Percentiles rank a stretch among this genome's conserved stretches.
Evolutionary conservation across 2,329 filamentous ascomycete genomes (phyloP).

Genomic region (Alternaria rosae): DNA sequence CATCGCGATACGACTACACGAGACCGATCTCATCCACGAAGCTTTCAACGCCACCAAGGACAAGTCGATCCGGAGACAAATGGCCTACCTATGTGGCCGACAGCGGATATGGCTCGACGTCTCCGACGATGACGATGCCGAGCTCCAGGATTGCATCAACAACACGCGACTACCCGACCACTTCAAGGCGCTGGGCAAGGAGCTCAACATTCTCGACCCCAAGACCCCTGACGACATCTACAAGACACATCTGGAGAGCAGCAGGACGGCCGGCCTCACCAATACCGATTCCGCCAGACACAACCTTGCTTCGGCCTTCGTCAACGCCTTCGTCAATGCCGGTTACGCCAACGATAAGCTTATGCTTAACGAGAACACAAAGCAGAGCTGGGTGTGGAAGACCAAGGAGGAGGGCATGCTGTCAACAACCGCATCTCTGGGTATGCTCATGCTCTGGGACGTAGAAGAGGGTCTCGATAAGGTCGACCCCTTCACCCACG

Average conservation of each 20-base stretch:
- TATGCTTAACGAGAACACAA: conserved; percentile 86
- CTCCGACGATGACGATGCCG: conserved; percentile 73
- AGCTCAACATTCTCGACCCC: conserved; percentile 94
- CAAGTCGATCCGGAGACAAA: conserved; percentile 85
- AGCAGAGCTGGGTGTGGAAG: conserved; percentile 98
- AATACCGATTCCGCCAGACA: conserved; percentile 95
- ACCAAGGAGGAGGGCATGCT: conserved; percentile 98
- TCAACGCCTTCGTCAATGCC: conserved; percentile 96
- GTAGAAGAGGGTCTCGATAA: conserved; percentile 90
- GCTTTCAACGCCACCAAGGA: conserved; percentile 85
- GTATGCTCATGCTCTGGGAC: conserved; percentile 92
- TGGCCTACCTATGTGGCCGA: conserved; percentile 89
- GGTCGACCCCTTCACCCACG: conserved; percentile 93
- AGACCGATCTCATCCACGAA: conserved; percentile 79
- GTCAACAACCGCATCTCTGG: conserved; percentile 92
- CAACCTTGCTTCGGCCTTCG: conserved; percentile 94
- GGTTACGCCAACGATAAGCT: conserved; percentile 96
- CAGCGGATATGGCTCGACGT: conserved; percentile 87
- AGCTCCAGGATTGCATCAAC: conserved; percentile 82
- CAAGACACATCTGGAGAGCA: conserved; percentile 98
- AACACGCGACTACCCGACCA: conserved; percentile 89
- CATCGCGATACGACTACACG: conserved; percentile 91
- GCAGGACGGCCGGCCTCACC: conserved; percentile 87
- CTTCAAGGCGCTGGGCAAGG: conserved; percentile 93
- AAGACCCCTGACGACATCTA: conserved; percentile 99